Evolutionary conservation across 2,329 filamentous ascomycete species (phyloP).

Genomic region (Fusarium fracticaudum): DNA sequence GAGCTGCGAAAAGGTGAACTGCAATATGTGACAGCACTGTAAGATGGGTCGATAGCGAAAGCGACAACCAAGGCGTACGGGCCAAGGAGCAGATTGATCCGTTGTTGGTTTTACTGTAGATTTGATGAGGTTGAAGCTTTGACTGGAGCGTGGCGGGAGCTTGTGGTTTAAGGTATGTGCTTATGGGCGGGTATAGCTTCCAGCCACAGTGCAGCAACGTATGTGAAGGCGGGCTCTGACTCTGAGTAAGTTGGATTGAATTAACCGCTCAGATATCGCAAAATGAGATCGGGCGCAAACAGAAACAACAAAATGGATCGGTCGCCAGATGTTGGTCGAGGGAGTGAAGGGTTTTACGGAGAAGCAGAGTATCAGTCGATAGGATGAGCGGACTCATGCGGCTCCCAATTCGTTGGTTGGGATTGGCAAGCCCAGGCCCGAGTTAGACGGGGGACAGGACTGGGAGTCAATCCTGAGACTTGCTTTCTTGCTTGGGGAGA

Average conservation of each 20-base stretch:
- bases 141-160: constrained; percentile 28
- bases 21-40: constrained; percentile 15
- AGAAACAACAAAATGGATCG: constrained; percentile 11
- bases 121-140: constrained; percentile 39
- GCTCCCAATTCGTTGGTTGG: constrained; percentile 43
- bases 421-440: constrained; percentile 31
- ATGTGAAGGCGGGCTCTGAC: background rate
- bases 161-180: background rate
- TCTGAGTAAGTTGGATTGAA: background rate
- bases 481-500: constrained; percentile 12
- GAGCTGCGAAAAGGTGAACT: constrained; percentile 16
- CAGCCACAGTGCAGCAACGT: constrained; percentile 23
- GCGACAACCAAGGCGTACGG: constrained; percentile 17
- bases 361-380: constrained; percentile 41
- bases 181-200: background rate
- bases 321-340: constrained; percentile 31
- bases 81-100: constrained; percentile 20
- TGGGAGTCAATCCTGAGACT: constrained; percentile 34
- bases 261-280: constrained; percentile 9
- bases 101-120: constrained; percentile 23
- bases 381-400: constrained; percentile 41
- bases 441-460: constrained; percentile 32
- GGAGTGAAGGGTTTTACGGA: constrained; percentile 42
- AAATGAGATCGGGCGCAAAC: constrained; percentile 17
- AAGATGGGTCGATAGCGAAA: constrained; percentile 27